Evolutionary conservation across 177 flowering plant species (phyloP), one percentile per base, ranked within the genome.

Genomic region (Tripterygium wilfordii): DNA sequence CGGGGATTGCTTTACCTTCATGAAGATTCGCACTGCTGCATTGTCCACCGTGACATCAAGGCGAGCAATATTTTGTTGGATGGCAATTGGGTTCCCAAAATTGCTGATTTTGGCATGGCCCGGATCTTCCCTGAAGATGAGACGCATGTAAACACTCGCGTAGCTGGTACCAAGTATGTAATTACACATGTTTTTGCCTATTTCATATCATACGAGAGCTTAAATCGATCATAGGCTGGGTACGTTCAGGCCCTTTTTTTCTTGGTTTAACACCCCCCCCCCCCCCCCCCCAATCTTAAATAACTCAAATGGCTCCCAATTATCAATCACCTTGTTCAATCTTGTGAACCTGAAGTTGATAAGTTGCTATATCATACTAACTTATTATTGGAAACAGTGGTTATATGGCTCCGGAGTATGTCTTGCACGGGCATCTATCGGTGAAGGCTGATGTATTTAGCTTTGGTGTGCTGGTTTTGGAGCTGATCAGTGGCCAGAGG

Each of bases 91-190:
- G 63, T 58, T n/a, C 90, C 98, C 0, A 91, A 91, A 58, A 88
- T 91, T 18, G 95, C 96, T 10, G 98, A 91, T 62, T 91, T 91
- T 59, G 96, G 98, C 21, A 78, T 88, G 88, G 98, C 98, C 39
- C 80, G 98, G 15, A 86, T 91, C 33, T 91, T 53, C 62, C 76
- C 79, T 0, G 95, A 88, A 56, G 90, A 83, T 57, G 42, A 75
- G 57, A 82, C 96, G 0, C 92, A 88, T 29, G 78, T 91, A 31
- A 70, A 80, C 50, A 91, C 98, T 2, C 82, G 96, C 49, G 79
- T 83, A 8, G 98, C 95, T 36, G 98, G 98, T n/a, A 88, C 98
- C 63, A 91, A 74, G 95, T 91, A 78, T 8, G 82, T 63, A 4
- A 23, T 42, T 14, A 1, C 16, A 1, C 29, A 12, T 23, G 25